Evolutionary conservation across 495 filamentous ascomycete species (phyloP).

Genomic region (Annulohypoxylon bovei): DNA sequence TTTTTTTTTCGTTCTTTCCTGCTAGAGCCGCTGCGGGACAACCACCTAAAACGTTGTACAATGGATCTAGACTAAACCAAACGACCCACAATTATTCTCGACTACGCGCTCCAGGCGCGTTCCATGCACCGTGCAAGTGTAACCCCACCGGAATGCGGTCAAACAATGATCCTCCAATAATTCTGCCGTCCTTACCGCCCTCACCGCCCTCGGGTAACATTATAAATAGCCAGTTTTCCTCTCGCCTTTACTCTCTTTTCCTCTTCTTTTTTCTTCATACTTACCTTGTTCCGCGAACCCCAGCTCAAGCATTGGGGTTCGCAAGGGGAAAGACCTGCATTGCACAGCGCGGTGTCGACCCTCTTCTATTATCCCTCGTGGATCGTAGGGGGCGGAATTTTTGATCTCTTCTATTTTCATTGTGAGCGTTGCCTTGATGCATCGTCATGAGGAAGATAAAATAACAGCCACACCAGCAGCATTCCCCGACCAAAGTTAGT

Average conservation of each 20-base stretch:
- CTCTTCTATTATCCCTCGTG: slow-evolving; percentile 75
- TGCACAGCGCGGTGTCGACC: slow-evolving; percentile 79
- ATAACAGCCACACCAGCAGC: neutral
- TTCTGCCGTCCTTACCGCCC: slow-evolving; percentile 2
- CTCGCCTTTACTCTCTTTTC: neutral
- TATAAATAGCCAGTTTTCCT: neutral
- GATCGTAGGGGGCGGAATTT: slow-evolving; percentile 63
- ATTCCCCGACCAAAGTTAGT: too few relatives aligned
- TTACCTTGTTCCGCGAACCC: neutral
- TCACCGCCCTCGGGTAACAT: neutral
- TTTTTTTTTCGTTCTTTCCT: slow-evolving; percentile 9
- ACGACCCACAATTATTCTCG: neutral
- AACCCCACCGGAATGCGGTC: slow-evolving; percentile 31
- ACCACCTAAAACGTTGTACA: slow-evolving; percentile 15
- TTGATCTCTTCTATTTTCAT: slow-evolving; percentile 43
- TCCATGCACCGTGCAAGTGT: neutral
- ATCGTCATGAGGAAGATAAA: neutral
- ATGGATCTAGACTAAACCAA: slow-evolving; percentile 29
- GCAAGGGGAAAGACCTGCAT: slow-evolving; percentile 76
- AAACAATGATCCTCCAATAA: slow-evolving; percentile 21
- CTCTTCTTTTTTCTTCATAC: neutral
- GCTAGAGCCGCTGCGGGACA: slow-evolving; percentile 24
- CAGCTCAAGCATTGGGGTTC: slow-evolving; percentile 33
- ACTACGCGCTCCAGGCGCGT: slow-evolving; percentile 19
- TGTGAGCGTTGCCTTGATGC: slow-evolving; percentile 32